A percentile compares a stretch with the other conserved stretches of the same genome.
These are phyloP conservation scores for Anthoceros angustus DNA, from an alignment of 225 moss, liverwort and hornwort species.

Conservation along the genomic window DNA sequence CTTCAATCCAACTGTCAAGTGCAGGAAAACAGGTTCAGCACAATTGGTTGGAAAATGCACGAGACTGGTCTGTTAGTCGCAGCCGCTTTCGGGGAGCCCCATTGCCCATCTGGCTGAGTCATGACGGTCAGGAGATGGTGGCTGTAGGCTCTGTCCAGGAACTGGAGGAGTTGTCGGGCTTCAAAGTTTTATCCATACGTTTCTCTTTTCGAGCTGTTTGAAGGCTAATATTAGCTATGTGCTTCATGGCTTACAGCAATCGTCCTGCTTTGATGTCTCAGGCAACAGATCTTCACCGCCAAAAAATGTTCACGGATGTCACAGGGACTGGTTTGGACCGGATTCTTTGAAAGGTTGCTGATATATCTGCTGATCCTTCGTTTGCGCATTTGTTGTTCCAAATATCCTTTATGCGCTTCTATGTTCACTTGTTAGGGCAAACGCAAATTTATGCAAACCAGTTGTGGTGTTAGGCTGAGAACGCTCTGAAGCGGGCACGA, in stretches of 20 bases:
- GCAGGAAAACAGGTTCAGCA: constrained; percentile 95
- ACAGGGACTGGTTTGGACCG: no score
- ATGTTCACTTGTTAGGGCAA: no score
- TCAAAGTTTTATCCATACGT: constrained; percentile 26
- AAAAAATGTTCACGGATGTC: no score
- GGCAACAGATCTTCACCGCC: constrained; percentile 95
- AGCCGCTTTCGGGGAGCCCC: constrained; percentile 96
- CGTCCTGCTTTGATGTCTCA: constrained; percentile 7
- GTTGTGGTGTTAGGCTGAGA: no score
- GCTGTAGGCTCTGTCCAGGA: constrained; percentile 81
- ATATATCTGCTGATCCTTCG: no score
- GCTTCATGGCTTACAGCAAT: neutral
- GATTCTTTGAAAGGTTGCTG: no score
- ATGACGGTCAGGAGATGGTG: constrained; percentile 70
- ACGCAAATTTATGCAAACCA: no score
- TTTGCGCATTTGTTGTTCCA: no score
- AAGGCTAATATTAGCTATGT: neutral
- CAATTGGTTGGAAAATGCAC: constrained; percentile 92
- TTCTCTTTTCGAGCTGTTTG: neutral
- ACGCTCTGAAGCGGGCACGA: no score
- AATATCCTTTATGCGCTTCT: no score
- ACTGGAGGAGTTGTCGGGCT: constrained; percentile 76
- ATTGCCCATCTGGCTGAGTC: constrained; percentile 88
- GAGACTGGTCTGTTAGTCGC: constrained; percentile 90
- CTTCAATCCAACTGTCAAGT: neutral